Evolutionary conservation across 2,329 filamentous ascomycete genomes (phyloP).

Genomic region (Curvularia spicifera): DNA sequence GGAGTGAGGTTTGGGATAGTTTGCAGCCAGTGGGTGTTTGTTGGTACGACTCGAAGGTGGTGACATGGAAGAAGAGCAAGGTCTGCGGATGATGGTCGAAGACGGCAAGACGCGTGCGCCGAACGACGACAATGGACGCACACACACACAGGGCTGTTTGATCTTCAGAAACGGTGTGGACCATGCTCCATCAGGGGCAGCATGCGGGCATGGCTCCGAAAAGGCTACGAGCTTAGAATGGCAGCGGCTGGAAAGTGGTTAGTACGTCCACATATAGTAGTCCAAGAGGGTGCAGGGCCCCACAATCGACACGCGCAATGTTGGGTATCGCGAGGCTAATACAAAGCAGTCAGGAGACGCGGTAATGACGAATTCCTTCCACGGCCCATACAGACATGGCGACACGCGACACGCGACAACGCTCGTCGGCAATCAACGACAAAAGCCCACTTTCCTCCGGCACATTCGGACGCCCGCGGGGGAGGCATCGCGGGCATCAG

Average conservation of each 20-base stretch:
- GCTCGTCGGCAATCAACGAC: constrained; percentile 33
- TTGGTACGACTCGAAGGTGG: constrained; percentile 25
- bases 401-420: constrained; percentile 13
- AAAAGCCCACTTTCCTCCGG: constrained; percentile 28
- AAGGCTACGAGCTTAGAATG: constrained; percentile 39
- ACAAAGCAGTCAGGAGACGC: constrained; percentile 23
- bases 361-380: constrained; percentile 11
- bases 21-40: constrained; percentile 25
- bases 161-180: constrained; percentile 34
- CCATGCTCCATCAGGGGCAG: constrained; percentile 40
- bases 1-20: constrained; percentile 11
- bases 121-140: constrained; percentile 32
- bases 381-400: constrained; percentile 24
- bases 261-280: constrained; percentile 32
- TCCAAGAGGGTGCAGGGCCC: constrained; percentile 39
- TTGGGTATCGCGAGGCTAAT: constrained; percentile 41
- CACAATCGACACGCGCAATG: constrained; percentile 42
- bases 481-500: constrained; percentile 19
- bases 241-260: constrained; percentile 40
- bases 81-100: constrained; percentile 24
- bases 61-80: constrained; percentile 35
- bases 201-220: constrained; percentile 41
- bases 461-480: constrained; percentile 22
- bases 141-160: constrained; percentile 31
- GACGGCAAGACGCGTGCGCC: constrained; percentile 26